Percentiles rank a stretch among this genome's conserved stretches.
phyloP scores from a whole-genome alignment of 202 grass and related monocot genomes.

The Eragrostis tef region DNA sequence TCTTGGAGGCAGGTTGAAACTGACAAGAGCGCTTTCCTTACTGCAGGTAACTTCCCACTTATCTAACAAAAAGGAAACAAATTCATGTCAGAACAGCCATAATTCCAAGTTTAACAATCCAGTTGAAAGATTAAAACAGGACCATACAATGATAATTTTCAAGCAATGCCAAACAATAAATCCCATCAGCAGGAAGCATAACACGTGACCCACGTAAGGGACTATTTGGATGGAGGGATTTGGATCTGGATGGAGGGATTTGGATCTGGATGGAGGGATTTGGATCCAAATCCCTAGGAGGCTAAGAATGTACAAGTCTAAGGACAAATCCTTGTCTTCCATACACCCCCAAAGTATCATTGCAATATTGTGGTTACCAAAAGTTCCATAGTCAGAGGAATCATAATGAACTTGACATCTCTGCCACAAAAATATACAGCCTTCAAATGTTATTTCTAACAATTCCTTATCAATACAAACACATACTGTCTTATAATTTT shows the following conservation, averaged over 20 bases:
- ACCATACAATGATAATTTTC: conserved; percentile 16
- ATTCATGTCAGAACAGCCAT: conserved; percentile 35
- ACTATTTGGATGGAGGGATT: neutral
- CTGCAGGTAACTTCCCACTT: conserved; percentile 70
- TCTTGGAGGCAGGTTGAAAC: conserved; percentile 82
- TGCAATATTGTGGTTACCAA: neutral
- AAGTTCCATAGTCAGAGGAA: conserved; percentile 21
- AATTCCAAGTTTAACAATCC: conserved; percentile 37
- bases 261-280: neutral
- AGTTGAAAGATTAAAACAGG: conserved; percentile 36
- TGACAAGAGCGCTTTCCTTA: conserved; percentile 67
- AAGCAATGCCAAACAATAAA: conserved; percentile 8
- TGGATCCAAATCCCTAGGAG: neutral
- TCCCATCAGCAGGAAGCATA: conserved; percentile 23
- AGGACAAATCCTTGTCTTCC: neutral
- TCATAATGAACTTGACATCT: neutral
- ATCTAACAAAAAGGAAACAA: conserved; percentile 62
- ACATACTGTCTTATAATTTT: neutral
- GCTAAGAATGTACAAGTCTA: neutral
- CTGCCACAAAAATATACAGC: conserved; percentile 14
- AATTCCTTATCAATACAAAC: neutral
- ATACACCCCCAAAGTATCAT: neutral
- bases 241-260: no score
- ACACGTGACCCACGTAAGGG: neutral
- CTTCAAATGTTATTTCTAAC: neutral